phyloP scores from a whole-genome alignment of 345 rosid genomes.

The Psidium guajava region DNA sequence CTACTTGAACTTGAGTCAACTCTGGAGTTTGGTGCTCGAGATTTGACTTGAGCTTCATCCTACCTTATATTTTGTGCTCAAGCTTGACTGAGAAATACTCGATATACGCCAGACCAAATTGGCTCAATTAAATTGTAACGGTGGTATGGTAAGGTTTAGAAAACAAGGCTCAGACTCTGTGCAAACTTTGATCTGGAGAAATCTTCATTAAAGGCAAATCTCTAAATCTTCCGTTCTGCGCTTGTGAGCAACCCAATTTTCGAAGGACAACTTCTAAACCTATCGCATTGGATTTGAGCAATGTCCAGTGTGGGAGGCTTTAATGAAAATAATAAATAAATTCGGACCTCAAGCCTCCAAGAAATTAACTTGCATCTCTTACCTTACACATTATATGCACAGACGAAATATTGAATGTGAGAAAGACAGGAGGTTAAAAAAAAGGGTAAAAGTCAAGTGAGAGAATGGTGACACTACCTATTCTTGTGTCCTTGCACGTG shows the following conservation, averaged over 20 bases:
- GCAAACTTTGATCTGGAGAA: neutral
- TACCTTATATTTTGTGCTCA: neutral
- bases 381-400: neutral
- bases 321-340: neutral
- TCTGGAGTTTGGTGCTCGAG: neutral
- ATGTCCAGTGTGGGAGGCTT: neutral
- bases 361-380: neutral
- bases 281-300: neutral
- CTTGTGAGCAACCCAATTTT: neutral
- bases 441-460: neutral
- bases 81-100: neutral
- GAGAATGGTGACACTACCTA: neutral
- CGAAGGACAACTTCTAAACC: neutral
- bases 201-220: neutral
- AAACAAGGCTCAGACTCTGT: neutral
- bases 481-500: neutral
- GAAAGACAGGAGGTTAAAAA: neutral
- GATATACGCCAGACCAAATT: neutral
- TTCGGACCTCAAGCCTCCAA: neutral
- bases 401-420: neutral
- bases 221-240: neutral
- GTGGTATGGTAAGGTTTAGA: neutral
- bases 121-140: neutral
- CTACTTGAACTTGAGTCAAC: neutral
- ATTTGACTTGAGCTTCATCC: neutral